Evolutionary conservation across 768 basidiomycete genomes (phyloP), one percentile per base, ranked within the genome.

Genomic region (Termitomyces sp.): DNA sequence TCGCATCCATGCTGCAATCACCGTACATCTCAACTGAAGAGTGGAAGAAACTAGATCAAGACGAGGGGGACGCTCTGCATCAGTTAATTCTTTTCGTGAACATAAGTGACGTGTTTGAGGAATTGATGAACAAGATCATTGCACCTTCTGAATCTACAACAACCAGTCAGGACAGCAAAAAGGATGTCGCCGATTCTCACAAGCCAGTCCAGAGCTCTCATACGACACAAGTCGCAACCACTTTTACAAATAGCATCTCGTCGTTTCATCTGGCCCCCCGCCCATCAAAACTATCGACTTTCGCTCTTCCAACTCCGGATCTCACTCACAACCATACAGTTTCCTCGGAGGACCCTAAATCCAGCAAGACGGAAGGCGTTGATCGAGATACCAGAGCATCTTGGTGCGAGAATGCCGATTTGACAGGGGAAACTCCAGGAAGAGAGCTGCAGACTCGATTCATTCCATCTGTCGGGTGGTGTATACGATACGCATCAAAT

Each of bases 391-490:
- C 43, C 35, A 61, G 54, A 34, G 34, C 44, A 9, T 53, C 53
- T 16, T 66, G 64, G 65, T 61, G 54, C 47, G 57, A 48, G 35
- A 59, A 63, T 50, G 45, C 43, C n/a, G 60, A 58, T 19, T 50
- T 56, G n/a, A 57, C 61, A 14, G 21, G 25, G 12, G 54, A 52
- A 61, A 9, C 43, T 59, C 25, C 55, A 51, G 39, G 53, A 54
- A 28, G 44, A 55, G 45, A 35, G n/a, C 21, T 61, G 27, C 68
- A 76, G 56, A 75, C 72, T 4, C 71, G 75, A 27, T 78, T 70
- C 55, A 71, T 76, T 42, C 70, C 73, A 2, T 68, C 68, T 9
- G 63, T 73, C 5, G 76, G 76, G 8, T 78, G 76, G 76, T 77
- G 76, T 55, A 70, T 78, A 53, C 69, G 76, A 46, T 69, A 74